Base-by-base conservation (phyloP, 148 eudicot species). In the Diospyros lotus region DNA sequence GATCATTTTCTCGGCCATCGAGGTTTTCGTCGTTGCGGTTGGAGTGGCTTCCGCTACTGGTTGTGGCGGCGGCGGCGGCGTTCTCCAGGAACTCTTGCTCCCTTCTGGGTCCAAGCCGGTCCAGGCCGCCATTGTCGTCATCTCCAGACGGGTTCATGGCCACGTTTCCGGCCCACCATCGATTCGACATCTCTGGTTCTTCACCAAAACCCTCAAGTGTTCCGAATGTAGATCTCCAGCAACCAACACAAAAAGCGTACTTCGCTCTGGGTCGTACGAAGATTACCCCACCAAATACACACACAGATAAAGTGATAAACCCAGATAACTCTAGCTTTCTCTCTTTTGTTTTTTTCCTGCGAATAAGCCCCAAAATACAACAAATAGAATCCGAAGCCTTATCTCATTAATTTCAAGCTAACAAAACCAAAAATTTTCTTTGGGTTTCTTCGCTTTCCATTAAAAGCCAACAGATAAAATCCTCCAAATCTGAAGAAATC, bases 101-200 rank as follows among this genome's bases (percentile, higher is more conserved):
- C 59, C 77, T 73, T 44, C 72, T 28, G 2, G 55, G 72, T 42
- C 65, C 78, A 4, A 74, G 48, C 46, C 73, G 59, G 74, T 73
- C 72, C 40, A 69, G 60, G 14, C 73, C 73, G 6, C 59, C 72
- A 51, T 72, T 43, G 10, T 77, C 66, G 10, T 70, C 75, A 39
- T 58, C 75, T 4, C 28, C 69, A 17, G 77, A 75, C 44, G 84
- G 91, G 64, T 84, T 79, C 89, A 88, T 82, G 41, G 83, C 88
- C 68, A 83, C 82, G 79, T 91, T 87, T 38, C 86, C 96, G 1
- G 84, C 86, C 96, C 96, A 91, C 96, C 96, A 91, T 51, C 91
- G 78, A 79, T 87, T 91, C 3, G 90, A 77, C 95, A 90, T 90
- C 1, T 6, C 75, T 73, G 58, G 0, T 55, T 48, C 9, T 8